Conservation (phyloP, 208 protist genomes). For the Tritrichomonas foetus region DNA sequence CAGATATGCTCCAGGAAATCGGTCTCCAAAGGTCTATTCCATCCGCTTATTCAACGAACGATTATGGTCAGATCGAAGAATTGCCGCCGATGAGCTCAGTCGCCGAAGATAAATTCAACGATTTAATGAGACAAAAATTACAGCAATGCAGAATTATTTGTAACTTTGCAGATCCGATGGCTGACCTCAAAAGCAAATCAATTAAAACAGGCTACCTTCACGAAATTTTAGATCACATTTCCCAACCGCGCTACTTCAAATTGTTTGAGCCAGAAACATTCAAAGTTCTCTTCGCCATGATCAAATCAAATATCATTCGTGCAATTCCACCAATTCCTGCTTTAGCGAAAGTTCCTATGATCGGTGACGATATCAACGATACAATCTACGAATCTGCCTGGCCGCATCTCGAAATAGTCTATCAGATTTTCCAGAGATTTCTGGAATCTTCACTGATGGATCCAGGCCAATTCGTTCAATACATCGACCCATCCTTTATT, state of each 20-base stretch:
- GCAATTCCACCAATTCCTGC: neutral
- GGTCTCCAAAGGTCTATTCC: neutral
- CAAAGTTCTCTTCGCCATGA: neutral
- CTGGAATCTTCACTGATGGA: neutral
- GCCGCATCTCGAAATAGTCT: constrained; percentile 32
- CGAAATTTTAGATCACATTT: constrained; percentile 38
- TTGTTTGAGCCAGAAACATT: constrained; percentile 12
- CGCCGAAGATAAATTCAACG: constrained; percentile 23
- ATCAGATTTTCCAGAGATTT: constrained; percentile 41
- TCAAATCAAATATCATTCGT: constrained; percentile 26
- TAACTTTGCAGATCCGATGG: neutral
- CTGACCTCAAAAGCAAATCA: neutral
- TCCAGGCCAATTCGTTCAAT: neutral
- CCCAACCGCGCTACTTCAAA: neutral
- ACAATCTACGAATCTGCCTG: constrained; percentile 34
- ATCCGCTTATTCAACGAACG: neutral
- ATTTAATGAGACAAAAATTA: neutral
- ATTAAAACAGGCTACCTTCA: neutral
- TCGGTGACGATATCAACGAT: constrained; percentile 38
- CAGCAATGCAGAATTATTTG: constrained; percentile 16
- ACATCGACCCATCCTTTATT: neutral
- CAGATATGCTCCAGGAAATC: neutral
- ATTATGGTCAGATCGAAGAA: constrained; percentile 10
- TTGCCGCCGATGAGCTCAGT: neutral
- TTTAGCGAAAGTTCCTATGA: constrained; percentile 16